A percentile compares a stretch with the other conserved stretches of the same genome.
phyloP scores from a whole-genome alignment of 1,284 basidiomycete species.

The Marasmius tenuissimus region DNA sequence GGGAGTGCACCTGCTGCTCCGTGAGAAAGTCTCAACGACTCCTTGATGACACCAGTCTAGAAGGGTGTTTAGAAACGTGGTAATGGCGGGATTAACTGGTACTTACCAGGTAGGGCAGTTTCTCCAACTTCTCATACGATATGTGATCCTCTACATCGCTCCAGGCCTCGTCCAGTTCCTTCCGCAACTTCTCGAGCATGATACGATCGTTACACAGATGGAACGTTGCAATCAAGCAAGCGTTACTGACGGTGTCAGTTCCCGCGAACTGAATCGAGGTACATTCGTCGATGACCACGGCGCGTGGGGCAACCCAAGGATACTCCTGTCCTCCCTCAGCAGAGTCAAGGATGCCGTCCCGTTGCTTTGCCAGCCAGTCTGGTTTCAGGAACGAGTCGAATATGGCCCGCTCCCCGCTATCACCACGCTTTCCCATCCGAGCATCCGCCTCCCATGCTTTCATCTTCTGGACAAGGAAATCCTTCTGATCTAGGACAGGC shows the following conservation, averaged over 20 bases:
- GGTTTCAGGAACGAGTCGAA: neutral
- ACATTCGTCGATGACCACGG: constrained; percentile 5
- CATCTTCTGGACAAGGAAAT: neutral
- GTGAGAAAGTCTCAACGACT: constrained; percentile 7
- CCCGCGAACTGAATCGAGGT: constrained; percentile 11
- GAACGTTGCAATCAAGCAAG: constrained; percentile 10
- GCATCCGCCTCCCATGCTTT: neutral
- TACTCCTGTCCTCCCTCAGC: neutral
- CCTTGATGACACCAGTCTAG: constrained; percentile 13
- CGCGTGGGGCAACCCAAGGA: neutral
- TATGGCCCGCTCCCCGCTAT: neutral
- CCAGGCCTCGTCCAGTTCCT: constrained; percentile 8
- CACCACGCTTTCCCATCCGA: too few species aligned
- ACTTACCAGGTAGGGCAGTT: constrained; percentile 2
- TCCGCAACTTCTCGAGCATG: neutral
- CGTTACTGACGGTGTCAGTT: constrained; percentile 13
- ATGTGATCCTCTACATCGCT: neutral
- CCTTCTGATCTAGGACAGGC: neutral
- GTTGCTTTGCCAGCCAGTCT: too few species aligned
- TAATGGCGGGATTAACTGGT: neutral
- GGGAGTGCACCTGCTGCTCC: constrained; percentile 5
- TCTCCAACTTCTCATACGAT: neutral
- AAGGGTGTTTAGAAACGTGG: too few species aligned
- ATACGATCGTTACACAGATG: constrained; percentile 9
- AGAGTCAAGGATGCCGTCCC: too few species aligned